Base-by-base conservation (phyloP, 1,284 basidiomycete species). In the Phenoliferia sp. region DNA sequence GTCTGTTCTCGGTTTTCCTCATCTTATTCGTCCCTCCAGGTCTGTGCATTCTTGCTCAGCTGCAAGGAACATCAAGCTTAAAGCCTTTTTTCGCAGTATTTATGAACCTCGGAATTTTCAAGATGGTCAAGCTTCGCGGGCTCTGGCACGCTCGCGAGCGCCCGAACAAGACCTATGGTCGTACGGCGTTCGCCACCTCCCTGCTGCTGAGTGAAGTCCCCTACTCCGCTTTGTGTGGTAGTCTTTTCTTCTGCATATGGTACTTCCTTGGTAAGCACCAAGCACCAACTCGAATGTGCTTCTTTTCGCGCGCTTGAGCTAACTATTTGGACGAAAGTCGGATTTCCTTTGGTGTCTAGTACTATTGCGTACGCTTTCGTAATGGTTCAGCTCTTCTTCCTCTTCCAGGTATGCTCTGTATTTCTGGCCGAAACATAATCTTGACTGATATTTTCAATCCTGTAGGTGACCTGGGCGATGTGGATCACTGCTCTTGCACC, bases 121-220 rank as follows among this genome's bases (percentile, higher is more conserved):
- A 76, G 66, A 70, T 71, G 22, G 69, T 74, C 19, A 58, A 63
- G 22, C 58, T 74, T 12, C 62, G 73, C 17, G 64, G 65, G 6
- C 59, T 76, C 50, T 76, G 74, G 69, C 64, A 74, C 61, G 69
- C 70, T 32, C 48, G 72, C 29, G 74, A 76, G 50, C 48, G 69
- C 9, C 68, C 77, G 28, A 81, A 80, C 65, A 80, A 81, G 76
- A 82, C 83, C 64, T 91, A 91, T 77, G 90, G 87, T 0, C 86
- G 88, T 0, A 87, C 86, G 69, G 89, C 92, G 59, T 94, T 94
- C 77, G 90, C 90, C 10, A 85, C 90, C 59, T 87, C 87, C 15
- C 59, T 75, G 55, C 56, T 94, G 50, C 77, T 92, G 22, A 88
- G 90, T 67, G 92, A 94, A 80, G 84, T 90, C 69, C 92, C 90